A percentile compares a stretch with the other conserved stretches of the same genome.
phyloP scores from a whole-genome alignment of 2,329 filamentous ascomycete genomes.

The Xylaria sp. region DNA sequence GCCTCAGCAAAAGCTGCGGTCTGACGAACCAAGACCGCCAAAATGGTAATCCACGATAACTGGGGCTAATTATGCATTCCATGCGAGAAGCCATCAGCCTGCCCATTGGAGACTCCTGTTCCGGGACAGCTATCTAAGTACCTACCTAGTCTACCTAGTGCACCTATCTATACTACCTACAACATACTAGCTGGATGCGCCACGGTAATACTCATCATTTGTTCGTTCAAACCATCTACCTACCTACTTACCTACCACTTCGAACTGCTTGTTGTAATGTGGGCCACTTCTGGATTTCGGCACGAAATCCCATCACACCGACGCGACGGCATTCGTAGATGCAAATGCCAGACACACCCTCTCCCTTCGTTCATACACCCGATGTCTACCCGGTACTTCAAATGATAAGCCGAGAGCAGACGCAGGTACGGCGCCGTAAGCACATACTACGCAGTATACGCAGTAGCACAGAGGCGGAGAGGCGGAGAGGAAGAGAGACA shows the following conservation, averaged over 20 bases:
- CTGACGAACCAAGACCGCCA: conserved; percentile 15
- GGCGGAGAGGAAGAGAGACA: neutral
- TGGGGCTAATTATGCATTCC: conserved; percentile 32
- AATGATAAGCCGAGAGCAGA: neutral
- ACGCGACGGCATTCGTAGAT: too few relatives aligned
- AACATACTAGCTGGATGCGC: too few relatives aligned
- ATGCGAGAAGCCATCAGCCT: neutral
- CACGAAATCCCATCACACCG: neutral
- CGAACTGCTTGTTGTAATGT: neutral
- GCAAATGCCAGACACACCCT: neutral
- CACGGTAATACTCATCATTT: too few relatives aligned
- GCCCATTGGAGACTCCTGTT: neutral
- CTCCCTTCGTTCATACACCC: neutral
- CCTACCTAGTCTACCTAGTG: too few relatives aligned
- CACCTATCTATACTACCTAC: too few relatives aligned
- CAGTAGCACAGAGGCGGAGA: neutral
- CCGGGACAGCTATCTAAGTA: neutral
- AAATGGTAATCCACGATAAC: neutral
- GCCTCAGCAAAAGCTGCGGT: conserved; percentile 25
- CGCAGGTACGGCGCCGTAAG: neutral
- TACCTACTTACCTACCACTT: too few relatives aligned
- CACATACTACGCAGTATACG: neutral
- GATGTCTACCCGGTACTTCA: neutral
- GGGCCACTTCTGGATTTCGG: conserved; percentile 7
- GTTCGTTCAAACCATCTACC: too few relatives aligned